phyloP scores from a whole-genome alignment of 768 basidiomycete genomes.

The Epithele typhae region DNA sequence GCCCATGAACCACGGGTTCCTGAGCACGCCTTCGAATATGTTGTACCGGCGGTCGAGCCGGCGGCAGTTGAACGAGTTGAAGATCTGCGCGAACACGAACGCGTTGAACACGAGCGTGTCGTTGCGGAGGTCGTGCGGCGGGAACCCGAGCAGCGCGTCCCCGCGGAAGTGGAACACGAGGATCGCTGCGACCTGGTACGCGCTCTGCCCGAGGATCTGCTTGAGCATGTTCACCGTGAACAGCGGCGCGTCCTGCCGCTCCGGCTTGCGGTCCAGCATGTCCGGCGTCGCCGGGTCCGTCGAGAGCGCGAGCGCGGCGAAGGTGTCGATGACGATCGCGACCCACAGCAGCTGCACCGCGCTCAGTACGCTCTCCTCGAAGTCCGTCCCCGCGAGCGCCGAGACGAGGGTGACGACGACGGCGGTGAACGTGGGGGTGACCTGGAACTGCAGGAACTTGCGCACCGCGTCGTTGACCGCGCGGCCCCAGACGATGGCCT shows the following conservation, averaged over 20 bases:
- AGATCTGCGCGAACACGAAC: conserved; percentile 98
- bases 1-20: conserved; percentile 78
- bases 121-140: conserved; percentile 19
- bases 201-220: conserved; percentile 86
- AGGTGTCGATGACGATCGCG: conserved; percentile 98
- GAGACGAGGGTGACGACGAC: conserved; percentile 91
- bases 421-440: conserved; percentile 92
- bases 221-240: conserved; percentile 95
- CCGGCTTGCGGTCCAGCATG: conserved; percentile 85
- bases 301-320: conserved; percentile 94
- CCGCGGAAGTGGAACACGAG: conserved; percentile 90
- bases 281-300: conserved; percentile 86
- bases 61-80: conserved; percentile 90
- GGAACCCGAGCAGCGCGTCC: conserved; percentile 59
- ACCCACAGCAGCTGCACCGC: conserved; percentile 98
- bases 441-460: conserved; percentile 96
- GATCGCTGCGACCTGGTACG: conserved; percentile 79
- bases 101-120: conserved; percentile 92
- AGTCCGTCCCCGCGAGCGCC: conserved; percentile 66
- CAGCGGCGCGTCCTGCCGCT: conserved; percentile 81
- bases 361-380: conserved; percentile 79
- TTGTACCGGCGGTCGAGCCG: conserved; percentile 83
- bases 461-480: conserved; percentile 97
- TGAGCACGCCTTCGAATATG: conserved; percentile 76
- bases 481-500: conserved; percentile 98